Evolutionary conservation across 2,329 filamentous ascomycete genomes (phyloP).

Genomic region (Colletotrichum liaoningense): DNA sequence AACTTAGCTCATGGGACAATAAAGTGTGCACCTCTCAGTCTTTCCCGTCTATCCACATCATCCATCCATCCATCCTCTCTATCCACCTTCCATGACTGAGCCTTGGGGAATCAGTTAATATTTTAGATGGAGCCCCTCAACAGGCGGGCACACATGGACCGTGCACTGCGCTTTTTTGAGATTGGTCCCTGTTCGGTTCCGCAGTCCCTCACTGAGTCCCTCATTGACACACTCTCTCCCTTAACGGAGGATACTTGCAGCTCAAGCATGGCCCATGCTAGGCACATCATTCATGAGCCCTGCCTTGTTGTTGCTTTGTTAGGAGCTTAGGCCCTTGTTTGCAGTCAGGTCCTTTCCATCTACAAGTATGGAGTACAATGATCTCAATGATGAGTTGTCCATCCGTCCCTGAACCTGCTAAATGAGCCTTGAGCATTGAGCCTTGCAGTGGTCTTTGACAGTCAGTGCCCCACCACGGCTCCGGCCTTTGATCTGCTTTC

Average conservation of each 20-base stretch:
- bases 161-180: conserved; percentile 10
- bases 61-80: too few relatives aligned
- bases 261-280: conserved; percentile 2
- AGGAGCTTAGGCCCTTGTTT: conserved; percentile 10
- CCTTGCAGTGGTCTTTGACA: conserved; percentile 20
- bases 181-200: conserved; percentile 10
- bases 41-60: too few relatives aligned
- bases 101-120: conserved; percentile 30
- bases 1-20: conserved; percentile 22
- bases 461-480: conserved; percentile 31
- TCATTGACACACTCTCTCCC: neutral
- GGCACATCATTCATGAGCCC: neutral
- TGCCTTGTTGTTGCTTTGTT: conserved; percentile 11
- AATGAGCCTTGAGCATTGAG: neutral
- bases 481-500: conserved; percentile 19
- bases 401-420: neutral
- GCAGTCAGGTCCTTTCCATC: neutral
- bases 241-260: conserved; percentile 19
- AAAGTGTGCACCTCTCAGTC: conserved; percentile 23
- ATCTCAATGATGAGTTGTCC: conserved; percentile 15
- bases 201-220: too few relatives aligned
- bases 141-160: conserved; percentile 19
- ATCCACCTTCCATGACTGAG: too few relatives aligned
- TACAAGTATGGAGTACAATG: neutral
- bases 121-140: conserved; percentile 34